Evolutionary conservation across 192 early-diverging fungal species (phyloP).

Genomic region (Geranomyces michiganensis): DNA sequence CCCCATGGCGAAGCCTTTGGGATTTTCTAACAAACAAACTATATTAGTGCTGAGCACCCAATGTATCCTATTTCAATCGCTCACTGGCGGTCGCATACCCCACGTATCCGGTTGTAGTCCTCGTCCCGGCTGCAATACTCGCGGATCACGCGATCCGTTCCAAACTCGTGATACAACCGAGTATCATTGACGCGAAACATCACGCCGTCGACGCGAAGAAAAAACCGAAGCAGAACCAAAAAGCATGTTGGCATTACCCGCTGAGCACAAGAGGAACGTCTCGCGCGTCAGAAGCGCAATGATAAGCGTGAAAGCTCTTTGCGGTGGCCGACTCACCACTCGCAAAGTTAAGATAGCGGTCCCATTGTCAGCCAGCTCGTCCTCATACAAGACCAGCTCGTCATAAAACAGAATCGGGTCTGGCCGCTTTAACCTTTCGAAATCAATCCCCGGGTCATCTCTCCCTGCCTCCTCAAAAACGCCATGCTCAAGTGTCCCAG

Average conservation of each 20-base stretch:
- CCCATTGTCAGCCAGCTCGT: conserved; percentile 96
- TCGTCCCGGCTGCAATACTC: conserved; percentile 75
- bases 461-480: neutral
- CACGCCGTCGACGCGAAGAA: conserved; percentile 93
- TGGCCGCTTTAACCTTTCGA: conserved; percentile 68
- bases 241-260: conserved; percentile 94
- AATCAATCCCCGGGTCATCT: conserved; percentile 64
- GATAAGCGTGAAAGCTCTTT: too few species aligned
- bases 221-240: conserved; percentile 83
- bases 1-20: conserved; percentile 34
- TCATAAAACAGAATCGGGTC: conserved; percentile 96
- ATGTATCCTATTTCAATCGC: neutral
- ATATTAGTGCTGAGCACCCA: neutral
- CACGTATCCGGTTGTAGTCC: conserved; percentile 53
- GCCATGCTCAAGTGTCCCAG: conserved; percentile 52
- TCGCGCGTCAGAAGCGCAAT: too few species aligned
- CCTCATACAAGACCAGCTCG: conserved; percentile 92
- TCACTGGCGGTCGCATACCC: conserved; percentile 40
- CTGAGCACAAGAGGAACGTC: conserved; percentile 37
- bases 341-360: conserved; percentile 76
- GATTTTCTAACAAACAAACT: conserved; percentile 35
- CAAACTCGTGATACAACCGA: conserved; percentile 87
- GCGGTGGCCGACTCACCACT: conserved; percentile 58
- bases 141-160: conserved; percentile 58
- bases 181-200: conserved; percentile 91